Percentiles rank a stretch among this genome's conserved stretches.
Conservation (phyloP, 2,329 filamentous ascomycete species). For the Ophiostoma sp. region DNA sequence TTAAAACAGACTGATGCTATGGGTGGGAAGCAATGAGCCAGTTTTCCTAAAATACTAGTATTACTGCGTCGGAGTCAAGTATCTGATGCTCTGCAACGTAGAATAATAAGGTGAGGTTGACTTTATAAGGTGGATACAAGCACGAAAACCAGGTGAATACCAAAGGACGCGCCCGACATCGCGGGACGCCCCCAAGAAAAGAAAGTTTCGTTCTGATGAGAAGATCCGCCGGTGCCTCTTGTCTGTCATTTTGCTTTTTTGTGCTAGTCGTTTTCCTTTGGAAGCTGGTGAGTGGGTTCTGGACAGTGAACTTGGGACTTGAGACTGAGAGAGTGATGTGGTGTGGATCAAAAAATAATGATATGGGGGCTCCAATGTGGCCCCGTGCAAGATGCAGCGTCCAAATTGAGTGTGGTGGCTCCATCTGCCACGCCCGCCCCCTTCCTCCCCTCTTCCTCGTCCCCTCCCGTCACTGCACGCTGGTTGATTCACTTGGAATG, state of each 20-base stretch:
- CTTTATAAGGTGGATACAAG: neutral
- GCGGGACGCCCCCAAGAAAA: neutral
- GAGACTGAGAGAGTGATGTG: neutral
- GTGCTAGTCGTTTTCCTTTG: neutral
- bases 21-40: neutral
- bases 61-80: too few species aligned
- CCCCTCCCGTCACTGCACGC: neutral
- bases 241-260: neutral
- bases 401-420: constrained; percentile 15
- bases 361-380: constrained; percentile 9
- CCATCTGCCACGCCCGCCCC: constrained; percentile 8
- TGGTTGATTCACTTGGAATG: constrained; percentile 10
- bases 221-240: constrained; percentile 1
- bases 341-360: constrained; percentile 3
- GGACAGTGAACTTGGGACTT: neutral
- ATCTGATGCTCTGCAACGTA: neutral
- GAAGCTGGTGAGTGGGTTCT: neutral
- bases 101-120: neutral
- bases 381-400: neutral
- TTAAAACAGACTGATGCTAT: neutral
- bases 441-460: neutral
- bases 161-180: neutral
- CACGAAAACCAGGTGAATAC: neutral
- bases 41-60: neutral
- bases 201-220: neutral